Evolutionary conservation across 768 basidiomycete genomes (phyloP).

Genomic region (Mrakia frigida): DNA sequence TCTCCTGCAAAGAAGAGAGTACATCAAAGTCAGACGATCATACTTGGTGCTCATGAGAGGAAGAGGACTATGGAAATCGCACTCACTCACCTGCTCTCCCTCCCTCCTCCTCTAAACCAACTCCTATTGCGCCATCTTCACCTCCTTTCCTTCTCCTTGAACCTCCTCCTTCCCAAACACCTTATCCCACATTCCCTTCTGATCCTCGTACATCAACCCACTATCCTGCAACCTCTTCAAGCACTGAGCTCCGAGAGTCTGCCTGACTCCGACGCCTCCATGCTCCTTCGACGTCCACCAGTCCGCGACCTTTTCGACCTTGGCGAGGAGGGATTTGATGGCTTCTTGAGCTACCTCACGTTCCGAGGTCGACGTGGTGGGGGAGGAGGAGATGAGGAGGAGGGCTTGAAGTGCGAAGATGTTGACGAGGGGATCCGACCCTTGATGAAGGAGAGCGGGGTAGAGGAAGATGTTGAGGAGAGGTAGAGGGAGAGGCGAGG

Average conservation of each 20-base stretch:
- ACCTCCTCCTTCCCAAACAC: not conserved
- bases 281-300: not conserved
- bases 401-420: not conserved
- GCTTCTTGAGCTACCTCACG: not conserved
- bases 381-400: not conserved
- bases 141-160: not conserved
- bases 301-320: not conserved
- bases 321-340: not conserved
- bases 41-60: too few species aligned
- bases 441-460: slow-evolving; percentile 3
- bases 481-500: not conserved
- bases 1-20: too few species aligned
- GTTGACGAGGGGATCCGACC: not conserved
- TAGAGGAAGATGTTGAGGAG: slow-evolving; percentile 6
- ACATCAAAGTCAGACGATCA: too few species aligned
- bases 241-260: not conserved
- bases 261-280: not conserved
- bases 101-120: too few species aligned
- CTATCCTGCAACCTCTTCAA: not conserved
- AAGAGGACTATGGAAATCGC: too few species aligned
- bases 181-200: not conserved
- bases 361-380: not conserved
- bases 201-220: not conserved
- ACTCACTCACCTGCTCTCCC: too few species aligned
- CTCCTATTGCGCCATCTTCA: not conserved